A percentile compares a stretch with the other conserved stretches of the same genome.
Evolutionary conservation across 345 rosid genomes (phyloP).

Genomic region (Salix caprea): DNA sequence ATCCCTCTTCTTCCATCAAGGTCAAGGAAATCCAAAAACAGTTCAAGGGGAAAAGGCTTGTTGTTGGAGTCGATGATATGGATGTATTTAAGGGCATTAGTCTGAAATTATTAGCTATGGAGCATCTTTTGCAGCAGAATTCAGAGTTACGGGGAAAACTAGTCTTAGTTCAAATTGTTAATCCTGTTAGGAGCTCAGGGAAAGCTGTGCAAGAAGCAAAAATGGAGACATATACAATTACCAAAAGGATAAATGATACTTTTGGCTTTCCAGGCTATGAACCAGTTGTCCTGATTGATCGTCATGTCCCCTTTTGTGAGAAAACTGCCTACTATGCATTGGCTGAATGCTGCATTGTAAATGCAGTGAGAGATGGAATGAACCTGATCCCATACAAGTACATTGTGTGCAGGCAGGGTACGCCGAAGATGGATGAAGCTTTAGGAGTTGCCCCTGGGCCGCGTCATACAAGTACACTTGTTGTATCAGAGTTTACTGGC

Average conservation of each 20-base stretch:
- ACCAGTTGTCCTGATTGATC: constrained; percentile 43
- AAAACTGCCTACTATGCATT: constrained; percentile 41
- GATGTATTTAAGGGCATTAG: constrained; percentile 48
- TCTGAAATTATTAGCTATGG: constrained; percentile 38
- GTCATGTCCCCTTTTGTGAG: constrained; percentile 28
- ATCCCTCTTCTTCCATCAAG: constrained; percentile 28
- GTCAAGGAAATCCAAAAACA: constrained; percentile 33
- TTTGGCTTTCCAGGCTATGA: constrained; percentile 34
- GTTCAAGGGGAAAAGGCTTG: constrained; percentile 32
- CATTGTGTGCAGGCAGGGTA: constrained; percentile 41
- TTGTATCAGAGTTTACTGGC: constrained; percentile 43
- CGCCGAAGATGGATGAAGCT: constrained; percentile 28
- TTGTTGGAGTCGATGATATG: constrained; percentile 48
- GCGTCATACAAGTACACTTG: constrained; percentile 35
- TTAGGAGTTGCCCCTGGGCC: constrained; percentile 20
- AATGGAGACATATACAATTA: constrained; percentile 21
- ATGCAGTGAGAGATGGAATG: constrained; percentile 50
- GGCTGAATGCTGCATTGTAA: constrained; percentile 45
- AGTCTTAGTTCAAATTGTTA: constrained; percentile 40
- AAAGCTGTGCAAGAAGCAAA: constrained; percentile 35
- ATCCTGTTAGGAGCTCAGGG: constrained; percentile 47
- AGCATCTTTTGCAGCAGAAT: constrained; percentile 34
- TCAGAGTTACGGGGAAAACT: constrained; percentile 29
- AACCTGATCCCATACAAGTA: constrained; percentile 42
- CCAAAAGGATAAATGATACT: constrained; percentile 27